Evolutionary conservation across 768 basidiomycete genomes (phyloP).

Genomic region (Pleurotus salmoneostramineus): DNA sequence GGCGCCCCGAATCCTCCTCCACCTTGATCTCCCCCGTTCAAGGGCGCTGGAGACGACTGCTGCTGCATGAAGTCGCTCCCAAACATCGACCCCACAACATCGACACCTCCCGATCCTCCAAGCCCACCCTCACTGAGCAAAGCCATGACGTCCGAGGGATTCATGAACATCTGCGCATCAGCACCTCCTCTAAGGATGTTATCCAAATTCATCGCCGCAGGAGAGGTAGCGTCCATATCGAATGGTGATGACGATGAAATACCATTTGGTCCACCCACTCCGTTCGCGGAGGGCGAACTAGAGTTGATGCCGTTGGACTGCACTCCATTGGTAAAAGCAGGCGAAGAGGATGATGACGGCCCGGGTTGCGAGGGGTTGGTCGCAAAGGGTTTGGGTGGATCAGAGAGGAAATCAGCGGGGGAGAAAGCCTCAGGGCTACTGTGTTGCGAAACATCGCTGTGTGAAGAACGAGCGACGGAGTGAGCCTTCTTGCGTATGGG

Average conservation of each 20-base stretch:
- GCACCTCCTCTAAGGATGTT: conserved; percentile 37
- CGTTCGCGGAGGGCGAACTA: too few species aligned
- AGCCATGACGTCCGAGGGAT: conserved; percentile 56
- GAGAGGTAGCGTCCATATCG: conserved; percentile 26
- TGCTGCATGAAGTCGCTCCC: conserved; percentile 13
- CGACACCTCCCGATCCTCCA: conserved; percentile 28
- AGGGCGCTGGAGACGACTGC: conserved; percentile 1
- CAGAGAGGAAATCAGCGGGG: conserved; percentile 60
- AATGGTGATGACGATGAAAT: conserved; percentile 14
- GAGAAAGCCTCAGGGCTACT: conserved; percentile 68
- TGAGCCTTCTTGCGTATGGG: conserved; percentile 79
- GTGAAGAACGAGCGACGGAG: conserved; percentile 38
- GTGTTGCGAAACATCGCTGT: conserved; percentile 41
- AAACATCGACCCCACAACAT: conserved; percentile 22
- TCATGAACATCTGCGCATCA: conserved; percentile 45
- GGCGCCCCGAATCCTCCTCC: not conserved
- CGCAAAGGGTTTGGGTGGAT: conserved; percentile 31
- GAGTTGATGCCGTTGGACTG: not conserved
- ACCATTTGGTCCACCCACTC: not conserved
- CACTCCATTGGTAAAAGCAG: not conserved
- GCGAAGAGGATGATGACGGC: not conserved
- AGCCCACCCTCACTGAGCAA: conserved; percentile 42
- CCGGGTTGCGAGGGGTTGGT: not conserved
- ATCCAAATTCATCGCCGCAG: conserved; percentile 32
- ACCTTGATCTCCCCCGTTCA: not conserved